A percentile compares a stretch with the other conserved stretches of the same genome.
Conservation (phyloP, 106 monocot species). For the Allium fistulosum region DNA sequence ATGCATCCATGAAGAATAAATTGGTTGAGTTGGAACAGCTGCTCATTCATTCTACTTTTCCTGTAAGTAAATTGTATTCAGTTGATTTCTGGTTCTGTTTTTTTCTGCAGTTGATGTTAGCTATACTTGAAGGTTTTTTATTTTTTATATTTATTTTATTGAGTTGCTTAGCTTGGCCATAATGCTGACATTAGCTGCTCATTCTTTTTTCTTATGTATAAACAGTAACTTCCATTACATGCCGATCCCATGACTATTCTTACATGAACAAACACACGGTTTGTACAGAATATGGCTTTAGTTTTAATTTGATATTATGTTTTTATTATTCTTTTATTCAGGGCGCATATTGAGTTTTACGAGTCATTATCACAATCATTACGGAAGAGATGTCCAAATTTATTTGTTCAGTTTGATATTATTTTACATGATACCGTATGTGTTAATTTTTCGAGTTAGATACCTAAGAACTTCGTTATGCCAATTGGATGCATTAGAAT, state of each 20-base stretch:
- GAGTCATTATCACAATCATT: too few relatives aligned
- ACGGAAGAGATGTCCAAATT: not conserved
- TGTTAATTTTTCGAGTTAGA: not conserved
- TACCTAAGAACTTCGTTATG: not conserved
- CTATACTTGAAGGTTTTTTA: not conserved
- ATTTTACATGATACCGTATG: not conserved
- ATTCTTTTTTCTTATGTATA: not conserved
- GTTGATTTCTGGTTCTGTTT: not conserved
- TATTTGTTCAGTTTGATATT: not conserved
- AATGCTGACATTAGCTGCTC: not conserved
- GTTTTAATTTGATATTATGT: not conserved
- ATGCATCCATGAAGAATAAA: conserved; percentile 22
- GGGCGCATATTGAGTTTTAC: too few relatives aligned
- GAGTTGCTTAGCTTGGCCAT: not conserved
- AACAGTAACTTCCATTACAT: not conserved
- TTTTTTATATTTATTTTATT: not conserved
- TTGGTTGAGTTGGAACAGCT: conserved; percentile 69
- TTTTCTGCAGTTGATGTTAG: not conserved
- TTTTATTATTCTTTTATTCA: not conserved
- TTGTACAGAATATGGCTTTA: too few relatives aligned
- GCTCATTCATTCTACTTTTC: conserved; percentile 67
- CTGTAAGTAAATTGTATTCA: conserved; percentile 44
- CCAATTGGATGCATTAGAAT: not conserved
- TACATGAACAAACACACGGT: not conserved
- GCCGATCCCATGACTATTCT: not conserved